Conservation (phyloP, 139 green algal genomes). For the Prasinococcaceae sp. region DNA sequence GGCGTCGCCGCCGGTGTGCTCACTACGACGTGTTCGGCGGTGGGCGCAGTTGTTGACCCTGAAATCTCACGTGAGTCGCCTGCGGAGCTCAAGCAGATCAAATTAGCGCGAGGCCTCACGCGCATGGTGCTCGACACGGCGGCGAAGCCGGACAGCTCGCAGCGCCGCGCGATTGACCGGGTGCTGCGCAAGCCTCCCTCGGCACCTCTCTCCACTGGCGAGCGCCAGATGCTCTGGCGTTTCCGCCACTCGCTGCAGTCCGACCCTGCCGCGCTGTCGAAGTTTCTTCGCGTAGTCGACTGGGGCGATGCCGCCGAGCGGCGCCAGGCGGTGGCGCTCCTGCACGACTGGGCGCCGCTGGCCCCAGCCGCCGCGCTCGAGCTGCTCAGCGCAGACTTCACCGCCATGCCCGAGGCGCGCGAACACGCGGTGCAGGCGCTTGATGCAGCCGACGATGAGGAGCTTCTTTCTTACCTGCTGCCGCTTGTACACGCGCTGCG, state of each 20-base stretch:
- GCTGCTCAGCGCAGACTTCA: conserved; percentile 79
- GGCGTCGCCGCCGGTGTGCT: conserved; percentile 20
- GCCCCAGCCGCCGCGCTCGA: conserved; percentile 77
- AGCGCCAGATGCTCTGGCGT: conserved; percentile 59
- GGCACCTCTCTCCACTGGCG: not conserved
- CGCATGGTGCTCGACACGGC: conserved; percentile 30
- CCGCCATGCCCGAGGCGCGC: conserved; percentile 42
- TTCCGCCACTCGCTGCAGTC: conserved; percentile 60
- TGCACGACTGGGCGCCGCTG: conserved; percentile 69
- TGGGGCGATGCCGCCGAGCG: conserved; percentile 62
- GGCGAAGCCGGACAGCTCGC: too few relatives aligned
- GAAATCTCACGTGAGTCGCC: conserved; percentile 67
- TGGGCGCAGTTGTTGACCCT: conserved; percentile 19
- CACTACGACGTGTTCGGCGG: not conserved
- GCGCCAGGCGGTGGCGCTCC: conserved; percentile 60
- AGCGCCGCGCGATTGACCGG: conserved; percentile 34
- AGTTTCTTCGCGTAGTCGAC: conserved; percentile 73
- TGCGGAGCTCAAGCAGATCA: conserved; percentile 79
- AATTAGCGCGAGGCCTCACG: conserved; percentile 62
- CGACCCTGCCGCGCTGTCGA: conserved; percentile 66
- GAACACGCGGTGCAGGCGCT: conserved; percentile 53
- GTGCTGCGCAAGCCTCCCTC: conserved; percentile 11
- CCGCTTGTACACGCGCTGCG: conserved; percentile 87
- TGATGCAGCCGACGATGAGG: conserved; percentile 55
- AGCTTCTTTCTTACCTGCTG: conserved; percentile 80